Conservation (phyloP, 805 yeast species). For the Candida hispaniensis region DNA sequence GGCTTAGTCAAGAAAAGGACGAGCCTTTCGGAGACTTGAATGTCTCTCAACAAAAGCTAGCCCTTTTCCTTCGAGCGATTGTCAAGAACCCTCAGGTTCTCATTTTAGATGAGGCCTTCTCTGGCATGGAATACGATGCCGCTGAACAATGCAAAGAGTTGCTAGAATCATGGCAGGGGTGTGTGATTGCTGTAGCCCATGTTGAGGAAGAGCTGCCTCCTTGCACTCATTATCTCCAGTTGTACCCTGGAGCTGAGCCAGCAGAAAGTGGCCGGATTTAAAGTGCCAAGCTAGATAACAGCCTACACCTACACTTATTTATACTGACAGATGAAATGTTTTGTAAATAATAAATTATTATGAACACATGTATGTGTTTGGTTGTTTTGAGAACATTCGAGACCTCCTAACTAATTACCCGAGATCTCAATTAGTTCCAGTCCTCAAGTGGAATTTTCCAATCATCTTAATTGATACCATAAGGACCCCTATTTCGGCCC, state of each 20-base stretch:
- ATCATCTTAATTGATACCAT: slow-evolving; percentile 15
- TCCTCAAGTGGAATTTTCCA: too few relatives aligned
- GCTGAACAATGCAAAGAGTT: slow-evolving; percentile 45
- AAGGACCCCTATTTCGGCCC: slow-evolving; percentile 19
- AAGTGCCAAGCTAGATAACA: too few relatives aligned
- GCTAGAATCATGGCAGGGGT: slow-evolving; percentile 48
- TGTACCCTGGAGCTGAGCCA: slow-evolving; percentile 21
- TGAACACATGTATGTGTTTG: too few relatives aligned
- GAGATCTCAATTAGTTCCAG: too few relatives aligned
- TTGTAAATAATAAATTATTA: too few relatives aligned
- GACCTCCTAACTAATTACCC: too few relatives aligned
- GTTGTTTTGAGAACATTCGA: too few relatives aligned
- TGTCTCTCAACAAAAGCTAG: slow-evolving; percentile 67
- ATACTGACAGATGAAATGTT: too few relatives aligned
- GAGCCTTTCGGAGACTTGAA: slow-evolving; percentile 42
- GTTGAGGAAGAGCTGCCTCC: slow-evolving; percentile 67
- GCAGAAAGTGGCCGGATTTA: slow-evolving; percentile 12
- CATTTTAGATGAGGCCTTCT: slow-evolving; percentile 84
- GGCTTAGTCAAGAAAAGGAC: slow-evolving; percentile 32
- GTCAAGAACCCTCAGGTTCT: slow-evolving; percentile 67
- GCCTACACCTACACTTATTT: too few relatives aligned
- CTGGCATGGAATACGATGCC: slow-evolving; percentile 69
- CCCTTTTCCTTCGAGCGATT: slow-evolving; percentile 64
- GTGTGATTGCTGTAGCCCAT: slow-evolving; percentile 76
- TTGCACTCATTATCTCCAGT: slow-evolving; percentile 43